Evolutionary conservation across 371 early-diverging fungal genomes (phyloP), one percentile per base, ranked within the genome.

Genomic region (Saksenaea oblongispora): DNA sequence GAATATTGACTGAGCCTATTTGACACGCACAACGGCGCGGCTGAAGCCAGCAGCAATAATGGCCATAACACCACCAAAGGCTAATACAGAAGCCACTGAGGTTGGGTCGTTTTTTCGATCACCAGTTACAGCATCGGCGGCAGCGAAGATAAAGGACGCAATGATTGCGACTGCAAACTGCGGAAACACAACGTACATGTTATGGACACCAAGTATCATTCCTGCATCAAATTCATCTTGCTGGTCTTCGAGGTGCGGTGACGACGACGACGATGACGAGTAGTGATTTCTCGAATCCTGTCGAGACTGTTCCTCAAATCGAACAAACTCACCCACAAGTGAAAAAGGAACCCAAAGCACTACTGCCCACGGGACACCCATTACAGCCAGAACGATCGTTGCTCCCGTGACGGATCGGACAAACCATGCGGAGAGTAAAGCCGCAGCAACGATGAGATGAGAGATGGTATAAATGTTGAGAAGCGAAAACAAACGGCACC

Each of bases 141-240:
- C 62, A 0, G 78, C 80, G 70, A 88, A 86, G 8, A 88, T 77
- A 39, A 79, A 62, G 4, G 85, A 74, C 7, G 86, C 78, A 9
- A 85, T 79, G 61, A 85, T 64, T 2, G 88, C 84, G 17, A 85
- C 84, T 2, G 73, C 79, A 74, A 88, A 88, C 64, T 94, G 94
- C 5, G 94, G 94, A 53, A 92, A 77, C 3, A 92, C 92, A 61
- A 94, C 87, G 61, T 91, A 92, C 76, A 92, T 85, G 67, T 94
- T 94, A 64, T 91, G 92, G 13, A 94, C 89, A 0, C 93, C 94
- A 8, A 94, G 70, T 4, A 92, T 84, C 73, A 90, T 80, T 5
- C 93, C 93, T 0, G 87, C 84, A 61, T 82, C 82, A 62, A 82
- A 82, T 14, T 82, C 82, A 31, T 80, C 80, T 39, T 75, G 67